Conservation (phyloP, 78 protist genomes). For the Trichosphaerium sp. region DNA sequence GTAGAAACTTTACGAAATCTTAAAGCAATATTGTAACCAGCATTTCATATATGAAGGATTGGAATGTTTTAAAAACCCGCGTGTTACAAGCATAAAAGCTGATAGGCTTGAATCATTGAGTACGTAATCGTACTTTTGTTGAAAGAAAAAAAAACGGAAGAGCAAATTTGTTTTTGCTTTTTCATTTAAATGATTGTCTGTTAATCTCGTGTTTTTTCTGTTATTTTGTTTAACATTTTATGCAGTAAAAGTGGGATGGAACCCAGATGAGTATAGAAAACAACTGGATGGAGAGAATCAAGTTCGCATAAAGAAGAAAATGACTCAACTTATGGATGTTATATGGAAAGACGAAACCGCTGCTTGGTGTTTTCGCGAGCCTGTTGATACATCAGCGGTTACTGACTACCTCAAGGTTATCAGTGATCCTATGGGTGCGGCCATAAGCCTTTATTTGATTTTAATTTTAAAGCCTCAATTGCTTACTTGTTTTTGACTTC, state of each 20-base stretch:
- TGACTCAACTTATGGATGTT: background rate
- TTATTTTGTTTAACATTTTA: background rate
- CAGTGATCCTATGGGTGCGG: background rate
- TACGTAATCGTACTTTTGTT: too few species aligned
- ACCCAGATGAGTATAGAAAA: background rate
- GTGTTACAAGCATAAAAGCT: background rate
- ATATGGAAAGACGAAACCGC: conserved; percentile 2
- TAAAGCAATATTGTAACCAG: conserved; percentile 16
- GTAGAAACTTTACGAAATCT: conserved; percentile 14
- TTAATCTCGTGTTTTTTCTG: too few species aligned
- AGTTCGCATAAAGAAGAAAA: too few species aligned
- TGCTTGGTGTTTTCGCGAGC: conserved; percentile 23
- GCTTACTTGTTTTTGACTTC: conserved; percentile 4
- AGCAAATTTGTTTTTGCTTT: too few species aligned
- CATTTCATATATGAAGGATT: conserved; percentile 24
- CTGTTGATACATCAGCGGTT: conserved; percentile 18
- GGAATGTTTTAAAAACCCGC: background rate
- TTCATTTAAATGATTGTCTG: too few species aligned
- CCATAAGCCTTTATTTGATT: background rate
- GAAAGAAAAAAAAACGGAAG: too few species aligned
- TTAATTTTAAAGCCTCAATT: background rate
- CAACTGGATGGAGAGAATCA: too few species aligned
- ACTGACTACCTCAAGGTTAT: conserved; percentile 5
- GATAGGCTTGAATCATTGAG: too few species aligned
- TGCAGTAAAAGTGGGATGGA: background rate